Evolutionary conservation across 257 asterid species (phyloP), one percentile per base, ranked within the genome.

Genomic region (Scutellaria minor): DNA sequence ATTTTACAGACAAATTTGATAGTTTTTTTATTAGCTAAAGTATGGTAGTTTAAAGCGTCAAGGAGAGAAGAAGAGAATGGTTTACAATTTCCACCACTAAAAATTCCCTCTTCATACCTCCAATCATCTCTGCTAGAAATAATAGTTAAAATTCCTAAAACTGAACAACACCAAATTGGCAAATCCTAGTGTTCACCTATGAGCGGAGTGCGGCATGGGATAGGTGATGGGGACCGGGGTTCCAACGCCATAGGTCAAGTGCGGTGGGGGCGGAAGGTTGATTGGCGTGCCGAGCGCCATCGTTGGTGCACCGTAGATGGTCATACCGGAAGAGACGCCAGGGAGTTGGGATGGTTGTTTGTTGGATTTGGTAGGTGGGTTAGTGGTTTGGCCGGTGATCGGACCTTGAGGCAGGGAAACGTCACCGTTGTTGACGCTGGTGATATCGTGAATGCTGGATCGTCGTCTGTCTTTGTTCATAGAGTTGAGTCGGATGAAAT

Each of bases 371-470:
- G 60, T 81, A 11, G 91, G 75, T 4, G 84, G 78, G 35, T 0
- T 1, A 1, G 83, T 83, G 6, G 90, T 57, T 66, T 84, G 88
- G 52, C 96, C 97, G 8, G 97, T 88, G 84, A 88, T 86, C 37
- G 92, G 95, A 24, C 79, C 88, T 73, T 85, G 96, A 62, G 92
- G 87, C 35, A 81, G 86, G 0, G 96, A 77, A 12, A 77, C 80
- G 5, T 89, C 97, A 54, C 91, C 93, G 0, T 64, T 72, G 72
- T 71, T 71, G 56, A 90, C 97, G 41, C 87, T 92, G 1, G 97
- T 90, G 72, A 93, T 93, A 82, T 93, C 98, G 45, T 93, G 97
- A 56, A 93, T 93, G 84, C 98, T 93, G 0, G 97, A 85, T 15
- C 98, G 87, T 57, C 97, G 78, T 61, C 96, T 74, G 52, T 93